A percentile compares a stretch with the other conserved stretches of the same genome.
Conservation (phyloP, 345 rosid genomes). For the Microthlaspi erraticum region DNA sequence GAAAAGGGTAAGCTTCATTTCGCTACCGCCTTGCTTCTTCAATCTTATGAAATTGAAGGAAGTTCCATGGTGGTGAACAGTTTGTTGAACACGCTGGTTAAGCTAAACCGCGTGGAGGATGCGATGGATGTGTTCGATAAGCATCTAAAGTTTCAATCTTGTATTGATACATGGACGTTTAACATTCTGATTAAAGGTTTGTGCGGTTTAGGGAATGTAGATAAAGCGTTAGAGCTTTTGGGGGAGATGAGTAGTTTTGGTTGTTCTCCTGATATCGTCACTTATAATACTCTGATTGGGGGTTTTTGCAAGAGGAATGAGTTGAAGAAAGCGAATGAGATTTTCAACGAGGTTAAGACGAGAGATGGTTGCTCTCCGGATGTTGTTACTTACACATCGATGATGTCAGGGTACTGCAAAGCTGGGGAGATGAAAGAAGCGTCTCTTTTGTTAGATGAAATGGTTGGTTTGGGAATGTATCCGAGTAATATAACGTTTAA, state of each 20-base stretch:
- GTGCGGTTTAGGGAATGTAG: constrained; percentile 56
- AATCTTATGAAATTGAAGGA: constrained; percentile 50
- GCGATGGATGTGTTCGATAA: constrained; percentile 62
- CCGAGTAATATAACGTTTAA: constrained; percentile 76
- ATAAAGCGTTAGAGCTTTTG: constrained; percentile 59
- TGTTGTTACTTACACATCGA: constrained; percentile 73
- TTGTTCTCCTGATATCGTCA: constrained; percentile 67
- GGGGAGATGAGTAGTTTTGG: constrained; percentile 60
- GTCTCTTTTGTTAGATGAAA: constrained; percentile 57
- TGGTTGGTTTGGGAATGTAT: constrained; percentile 54
- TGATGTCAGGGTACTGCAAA: constrained; percentile 81
- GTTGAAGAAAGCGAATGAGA: constrained; percentile 55
- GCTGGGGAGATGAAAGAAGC: constrained; percentile 72
- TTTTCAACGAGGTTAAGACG: constrained; percentile 55
- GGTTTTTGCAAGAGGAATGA: constrained; percentile 71
- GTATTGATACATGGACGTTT: constrained; percentile 69
- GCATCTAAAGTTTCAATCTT: constrained; percentile 48
- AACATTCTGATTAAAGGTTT: constrained; percentile 81
- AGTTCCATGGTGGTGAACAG: constrained; percentile 51
- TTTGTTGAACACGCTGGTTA: constrained; percentile 65
- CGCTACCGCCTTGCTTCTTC: constrained; percentile 59
- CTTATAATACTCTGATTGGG: constrained; percentile 75
- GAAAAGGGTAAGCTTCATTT: constrained; percentile 53
- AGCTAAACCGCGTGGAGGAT: constrained; percentile 53
- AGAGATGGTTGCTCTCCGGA: constrained; percentile 51